Base-by-base conservation (phyloP, 306 rosid species). In the Cucumis cinereus region DNA sequence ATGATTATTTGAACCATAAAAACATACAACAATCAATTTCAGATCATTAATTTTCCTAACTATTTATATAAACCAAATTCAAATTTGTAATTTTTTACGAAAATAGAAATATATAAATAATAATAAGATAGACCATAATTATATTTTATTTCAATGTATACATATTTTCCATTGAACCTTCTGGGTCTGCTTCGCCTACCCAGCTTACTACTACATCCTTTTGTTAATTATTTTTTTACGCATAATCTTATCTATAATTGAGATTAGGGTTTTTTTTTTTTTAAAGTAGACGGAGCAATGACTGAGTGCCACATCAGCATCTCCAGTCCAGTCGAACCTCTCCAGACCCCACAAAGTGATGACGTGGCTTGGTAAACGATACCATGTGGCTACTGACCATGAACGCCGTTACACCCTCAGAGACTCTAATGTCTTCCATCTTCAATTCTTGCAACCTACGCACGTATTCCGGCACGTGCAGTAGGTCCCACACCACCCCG, bases 251-350 rank as follows among this genome's bases (percentile, higher is more conserved):
- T 11, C 5, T 64, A 64, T 64, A n/a, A 41, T 68, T 68, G 12
- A 20, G 43, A 68, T 66, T 40, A 40, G 24, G 67, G 23, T 7
- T 0, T 36, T 64, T 36, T 64, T 35, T 11, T 20, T 17, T 19
- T 2, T 60, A 17, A 30, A 49, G 76, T 28, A 26, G 75, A 45
- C 38, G 38, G 19, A 36, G 74, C 56, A 43, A 69, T 1, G 20
- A 8, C 24, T 14, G 16, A 7, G 9, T 57, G 53, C 57, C 63
- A 59, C n/a, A 28, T 87, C 88, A 87, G 82, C 87, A 86, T 86
- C 93, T 92, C 99, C 99, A 95, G 69, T 95, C 99, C 45, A 95
- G 85, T 16, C 98, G 78, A 81, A 95, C 99, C 77, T 95, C 99
- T 0, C 90, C 83, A 28, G 92, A 86, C 16, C 95, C 99, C 66